Evolutionary conservation across 805 yeast genomes (phyloP), one percentile per base, ranked within the genome.

Genomic region (Saccharomycopsis babjevae): DNA sequence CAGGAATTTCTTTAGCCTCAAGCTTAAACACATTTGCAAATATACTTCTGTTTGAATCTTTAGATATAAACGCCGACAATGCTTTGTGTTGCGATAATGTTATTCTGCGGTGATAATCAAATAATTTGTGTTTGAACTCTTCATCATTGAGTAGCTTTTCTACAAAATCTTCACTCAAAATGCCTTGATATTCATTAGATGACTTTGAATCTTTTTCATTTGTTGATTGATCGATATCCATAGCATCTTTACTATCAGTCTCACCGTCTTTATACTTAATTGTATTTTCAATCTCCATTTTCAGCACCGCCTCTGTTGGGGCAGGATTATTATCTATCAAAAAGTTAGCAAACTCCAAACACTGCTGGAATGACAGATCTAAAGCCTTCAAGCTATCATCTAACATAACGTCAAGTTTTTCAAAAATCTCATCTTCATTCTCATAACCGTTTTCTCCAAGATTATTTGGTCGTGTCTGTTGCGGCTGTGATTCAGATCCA

Each of bases 1-100:
- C 58, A 15, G 65, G 65, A 5, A 62, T 6, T 11, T 56, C 58
- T 15, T 56, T 43, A 10, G 30, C 28, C 22, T 62, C 63, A n/a
- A 62, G 43, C 38, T 56, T 40, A 20, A 18, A 59, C 2, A 59
- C 18, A 20, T 46, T 46, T 3, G 54, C 30, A 34, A 38, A 57
- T 0, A 52, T 18, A 50, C 50, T 58, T 22, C 39, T 57, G 32
- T 36, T 16, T 32, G 25, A 25, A 25, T 59, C 52, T 28, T 20
- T 22, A 18, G 38, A 30, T 18, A 20, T 43, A 5, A 61, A 10
- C 16, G 30, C 16, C 11, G 38, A 40, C 13, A 46, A 34, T 8
- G 59, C 22, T 39, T 58, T 61, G 43, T 54, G 50, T 13, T 38
- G 28, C 20, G 11, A 11, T 22, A 61, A 40, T 10, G 59, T 34